phyloP scores from a whole-genome alignment of 257 asterid genomes.

The Solanum ossicruentum region DNA sequence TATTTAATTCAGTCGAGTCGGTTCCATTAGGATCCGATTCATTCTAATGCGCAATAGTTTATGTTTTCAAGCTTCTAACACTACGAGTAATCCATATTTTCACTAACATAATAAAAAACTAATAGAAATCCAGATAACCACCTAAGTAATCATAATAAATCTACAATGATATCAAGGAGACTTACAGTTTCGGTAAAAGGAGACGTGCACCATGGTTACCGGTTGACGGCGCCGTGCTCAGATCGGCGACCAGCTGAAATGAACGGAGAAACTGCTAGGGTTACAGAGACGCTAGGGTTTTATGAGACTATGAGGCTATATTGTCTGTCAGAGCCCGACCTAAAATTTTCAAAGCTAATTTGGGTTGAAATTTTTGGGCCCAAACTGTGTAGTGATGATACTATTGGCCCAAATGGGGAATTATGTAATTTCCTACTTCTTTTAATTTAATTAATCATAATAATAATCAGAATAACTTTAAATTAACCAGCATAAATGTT shows the following conservation, averaged over 20 bases:
- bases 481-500: neutral
- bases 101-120: too few species aligned
- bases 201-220: conserved; percentile 21
- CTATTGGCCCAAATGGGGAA: neutral
- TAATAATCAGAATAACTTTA: neutral
- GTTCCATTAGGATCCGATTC: neutral
- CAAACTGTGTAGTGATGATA: neutral
- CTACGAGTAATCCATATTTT: too few species aligned
- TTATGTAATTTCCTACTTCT: neutral
- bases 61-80: too few species aligned
- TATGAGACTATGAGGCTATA: neutral
- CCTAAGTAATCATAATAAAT: too few species aligned
- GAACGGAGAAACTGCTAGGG: neutral
- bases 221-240: neutral
- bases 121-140: too few species aligned
- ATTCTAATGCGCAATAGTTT: neutral
- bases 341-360: too few species aligned
- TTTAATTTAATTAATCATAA: neutral
- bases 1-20: neutral
- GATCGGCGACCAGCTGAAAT: neutral
- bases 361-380: neutral
- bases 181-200: conserved; percentile 30
- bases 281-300: neutral
- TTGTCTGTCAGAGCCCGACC: too few species aligned
- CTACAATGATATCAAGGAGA: neutral